These are phyloP conservation scores for Anacardium occidentale DNA, from an alignment of 345 rosid species.

Conservation along the genomic window DNA sequence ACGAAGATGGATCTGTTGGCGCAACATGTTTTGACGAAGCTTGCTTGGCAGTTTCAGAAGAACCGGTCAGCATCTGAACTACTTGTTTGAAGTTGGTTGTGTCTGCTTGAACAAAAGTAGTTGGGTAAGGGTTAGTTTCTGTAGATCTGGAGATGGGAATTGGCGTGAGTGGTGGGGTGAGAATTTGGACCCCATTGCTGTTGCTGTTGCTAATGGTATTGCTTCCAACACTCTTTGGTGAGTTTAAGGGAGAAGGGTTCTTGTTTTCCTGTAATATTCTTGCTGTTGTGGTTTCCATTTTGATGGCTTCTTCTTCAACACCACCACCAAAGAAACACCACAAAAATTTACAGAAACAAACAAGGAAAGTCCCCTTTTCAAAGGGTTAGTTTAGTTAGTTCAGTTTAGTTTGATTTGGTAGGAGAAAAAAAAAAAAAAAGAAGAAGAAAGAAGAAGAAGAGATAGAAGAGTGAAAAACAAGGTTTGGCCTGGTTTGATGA, in stretches of 20 bases:
- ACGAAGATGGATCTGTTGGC: constrained; percentile 39
- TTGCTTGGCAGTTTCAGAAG: constrained; percentile 64
- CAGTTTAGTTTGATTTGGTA: background rate
- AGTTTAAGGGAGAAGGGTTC: constrained; percentile 51
- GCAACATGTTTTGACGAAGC: constrained; percentile 38
- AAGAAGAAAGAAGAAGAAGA: background rate
- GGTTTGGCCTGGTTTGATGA: constrained; percentile 11
- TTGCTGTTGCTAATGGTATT: constrained; percentile 17
- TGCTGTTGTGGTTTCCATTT: constrained; percentile 55
- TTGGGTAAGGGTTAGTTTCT: constrained; percentile 88
- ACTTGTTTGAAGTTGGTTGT: constrained; percentile 85
- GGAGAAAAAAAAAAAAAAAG: constrained; percentile 14
- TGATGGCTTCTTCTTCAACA: constrained; percentile 10
- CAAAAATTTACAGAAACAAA: constrained; percentile 18
- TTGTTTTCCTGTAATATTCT: constrained; percentile 38
- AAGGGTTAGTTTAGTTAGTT: background rate
- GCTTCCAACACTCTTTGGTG: constrained; percentile 48
- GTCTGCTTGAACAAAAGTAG: constrained; percentile 95
- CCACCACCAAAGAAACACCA: background rate
- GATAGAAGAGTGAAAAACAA: constrained; percentile 42
- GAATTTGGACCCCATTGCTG: constrained; percentile 43
- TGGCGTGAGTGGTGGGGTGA: constrained; percentile 47
- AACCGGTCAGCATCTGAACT: constrained; percentile 93
- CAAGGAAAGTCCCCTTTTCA: background rate
- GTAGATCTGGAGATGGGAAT: constrained; percentile 71